Percentiles rank a stretch among this genome's conserved stretches.
Evolutionary conservation across 495 filamentous ascomycete genomes (phyloP).

Genomic region (Pseudevernia furfuracea): DNA sequence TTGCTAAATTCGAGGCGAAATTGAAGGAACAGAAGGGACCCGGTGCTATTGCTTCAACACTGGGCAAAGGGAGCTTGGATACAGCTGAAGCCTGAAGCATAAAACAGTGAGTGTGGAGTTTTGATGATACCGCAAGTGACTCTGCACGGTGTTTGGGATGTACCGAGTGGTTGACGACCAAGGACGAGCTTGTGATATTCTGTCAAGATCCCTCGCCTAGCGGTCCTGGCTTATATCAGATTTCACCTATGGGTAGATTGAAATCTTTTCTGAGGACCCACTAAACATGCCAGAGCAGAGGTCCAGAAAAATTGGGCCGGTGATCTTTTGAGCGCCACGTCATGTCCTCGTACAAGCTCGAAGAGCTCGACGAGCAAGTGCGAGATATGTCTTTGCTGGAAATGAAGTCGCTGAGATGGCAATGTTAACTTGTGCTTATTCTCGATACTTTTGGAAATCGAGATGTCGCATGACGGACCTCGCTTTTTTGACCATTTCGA

Average conservation of each 20-base stretch:
- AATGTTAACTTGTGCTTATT: no score
- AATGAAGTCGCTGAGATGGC: neutral
- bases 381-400: neutral
- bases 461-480: neutral
- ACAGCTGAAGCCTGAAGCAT: slow-evolving; percentile 41
- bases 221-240: neutral
- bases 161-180: neutral
- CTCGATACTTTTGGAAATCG: neutral
- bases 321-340: neutral
- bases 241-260: neutral
- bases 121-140: neutral
- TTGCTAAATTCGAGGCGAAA: slow-evolving; percentile 95
- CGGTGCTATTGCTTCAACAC: slow-evolving; percentile 49
- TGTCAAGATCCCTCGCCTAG: neutral
- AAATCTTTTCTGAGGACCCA: neutral
- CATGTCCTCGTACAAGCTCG: neutral
- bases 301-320: neutral
- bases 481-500: no score
- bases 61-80: slow-evolving; percentile 61
- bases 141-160: neutral
- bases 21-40: slow-evolving; percentile 65
- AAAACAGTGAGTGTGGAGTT: neutral
- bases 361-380: neutral
- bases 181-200: neutral
- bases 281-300: neutral